Percentiles rank a stretch among this genome's conserved stretches.
phyloP scores from a whole-genome alignment of 306 rosid species.

The Astragalus glycyphyllos region DNA sequence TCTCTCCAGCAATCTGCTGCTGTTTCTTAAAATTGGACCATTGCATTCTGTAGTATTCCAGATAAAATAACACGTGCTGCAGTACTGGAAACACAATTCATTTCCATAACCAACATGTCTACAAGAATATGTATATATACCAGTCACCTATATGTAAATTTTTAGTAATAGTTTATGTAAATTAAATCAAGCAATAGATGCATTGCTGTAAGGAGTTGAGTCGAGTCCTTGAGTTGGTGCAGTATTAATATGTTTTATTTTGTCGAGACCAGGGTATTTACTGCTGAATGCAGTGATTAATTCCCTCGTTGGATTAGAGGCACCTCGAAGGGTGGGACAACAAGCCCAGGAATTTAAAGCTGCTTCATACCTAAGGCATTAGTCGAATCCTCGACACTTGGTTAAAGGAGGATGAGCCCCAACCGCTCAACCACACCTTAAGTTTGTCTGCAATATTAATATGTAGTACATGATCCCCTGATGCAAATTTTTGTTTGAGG shows the following conservation, averaged over 20 bases:
- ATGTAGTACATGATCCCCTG: neutral
- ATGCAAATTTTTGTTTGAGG: neutral
- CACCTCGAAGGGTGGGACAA: too few species aligned
- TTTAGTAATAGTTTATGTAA: neutral
- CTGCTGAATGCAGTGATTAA: too few species aligned
- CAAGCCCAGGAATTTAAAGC: too few species aligned
- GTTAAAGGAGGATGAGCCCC: too few species aligned
- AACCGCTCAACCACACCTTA: too few species aligned
- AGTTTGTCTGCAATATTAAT: too few species aligned
- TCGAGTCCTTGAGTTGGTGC: slow-evolving; percentile 12
- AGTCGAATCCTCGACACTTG: too few species aligned
- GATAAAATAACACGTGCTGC: neutral
- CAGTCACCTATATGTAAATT: neutral
- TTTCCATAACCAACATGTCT: neutral
- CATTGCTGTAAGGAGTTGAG: neutral
- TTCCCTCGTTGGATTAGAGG: too few species aligned
- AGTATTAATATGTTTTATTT: neutral
- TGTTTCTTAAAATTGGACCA: neutral
- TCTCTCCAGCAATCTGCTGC: neutral
- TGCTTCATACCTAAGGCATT: too few species aligned
- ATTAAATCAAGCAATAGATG: neutral
- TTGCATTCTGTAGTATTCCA: neutral
- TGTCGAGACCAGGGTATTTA: too few species aligned
- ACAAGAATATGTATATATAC: neutral
- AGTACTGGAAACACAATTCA: neutral